A percentile compares a stretch with the other conserved stretches of the same genome.
Conservation (phyloP, 345 rosid genomes). For the Excoecaria agallocha region DNA sequence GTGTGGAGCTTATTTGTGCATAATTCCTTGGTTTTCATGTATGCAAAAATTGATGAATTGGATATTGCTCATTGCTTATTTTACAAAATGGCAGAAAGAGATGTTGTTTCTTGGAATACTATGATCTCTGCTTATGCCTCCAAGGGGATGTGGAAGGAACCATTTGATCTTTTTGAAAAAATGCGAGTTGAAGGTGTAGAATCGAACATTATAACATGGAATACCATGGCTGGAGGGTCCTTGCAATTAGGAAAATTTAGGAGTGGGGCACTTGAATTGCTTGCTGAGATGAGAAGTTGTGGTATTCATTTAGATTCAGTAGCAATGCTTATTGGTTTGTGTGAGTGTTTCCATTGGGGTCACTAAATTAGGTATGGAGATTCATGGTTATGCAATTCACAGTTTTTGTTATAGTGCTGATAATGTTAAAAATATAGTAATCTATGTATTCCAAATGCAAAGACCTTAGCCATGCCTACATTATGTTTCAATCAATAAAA, state of each 20-base stretch:
- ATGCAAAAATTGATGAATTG: constrained; percentile 56
- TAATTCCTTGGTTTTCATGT: constrained; percentile 76
- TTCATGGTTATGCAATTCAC: constrained; percentile 58
- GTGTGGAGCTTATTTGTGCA: constrained; percentile 56
- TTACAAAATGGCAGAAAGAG: constrained; percentile 58
- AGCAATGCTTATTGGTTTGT: constrained; percentile 55
- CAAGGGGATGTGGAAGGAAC: constrained; percentile 63
- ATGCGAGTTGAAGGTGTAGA: constrained; percentile 48
- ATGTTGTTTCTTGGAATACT: constrained; percentile 76
- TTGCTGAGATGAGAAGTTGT: constrained; percentile 48
- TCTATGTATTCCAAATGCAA: constrained; percentile 73
- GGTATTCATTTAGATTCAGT: constrained; percentile 48
- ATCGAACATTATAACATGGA: constrained; percentile 58
- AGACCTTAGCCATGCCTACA: constrained; percentile 44
- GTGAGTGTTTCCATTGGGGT: constrained; percentile 65
- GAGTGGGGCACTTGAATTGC: constrained; percentile 47
- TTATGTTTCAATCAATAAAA: constrained; percentile 42
- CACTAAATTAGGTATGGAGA: constrained; percentile 52
- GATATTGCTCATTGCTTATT: constrained; percentile 47
- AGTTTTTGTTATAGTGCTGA: constrained; percentile 33
- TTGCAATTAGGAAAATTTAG: constrained; percentile 46
- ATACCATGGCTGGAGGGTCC: constrained; percentile 60
- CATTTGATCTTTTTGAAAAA: constrained; percentile 52
- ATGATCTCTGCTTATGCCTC: constrained; percentile 62
- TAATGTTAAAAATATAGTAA: constrained; percentile 60